Conservation (phyloP, 2,329 filamentous ascomycete species). For the Nectriaceae sp. region DNA sequence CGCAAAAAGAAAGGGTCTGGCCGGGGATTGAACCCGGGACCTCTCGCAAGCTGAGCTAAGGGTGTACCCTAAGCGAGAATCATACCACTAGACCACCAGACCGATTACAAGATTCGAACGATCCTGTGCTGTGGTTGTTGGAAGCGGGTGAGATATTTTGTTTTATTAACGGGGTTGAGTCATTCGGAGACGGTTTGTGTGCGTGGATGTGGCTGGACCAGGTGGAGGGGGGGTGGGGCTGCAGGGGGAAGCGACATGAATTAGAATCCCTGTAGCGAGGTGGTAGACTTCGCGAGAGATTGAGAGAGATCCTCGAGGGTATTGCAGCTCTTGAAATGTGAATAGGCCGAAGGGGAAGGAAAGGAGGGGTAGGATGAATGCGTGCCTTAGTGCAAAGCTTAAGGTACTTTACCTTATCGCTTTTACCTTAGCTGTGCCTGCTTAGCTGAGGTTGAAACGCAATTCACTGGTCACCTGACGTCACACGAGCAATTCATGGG, state of each 20-base stretch:
- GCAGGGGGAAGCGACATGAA: too few relatives aligned
- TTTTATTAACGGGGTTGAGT: slow-evolving; percentile 14
- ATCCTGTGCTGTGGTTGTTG: slow-evolving; percentile 17
- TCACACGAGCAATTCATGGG: too few relatives aligned
- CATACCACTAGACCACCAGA: slow-evolving; percentile 68
- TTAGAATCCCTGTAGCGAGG: background rate
- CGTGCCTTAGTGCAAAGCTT: too few relatives aligned
- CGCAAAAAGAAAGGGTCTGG: slow-evolving; percentile 42
- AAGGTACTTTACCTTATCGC: too few relatives aligned
- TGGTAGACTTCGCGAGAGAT: too few relatives aligned
- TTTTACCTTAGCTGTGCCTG: too few relatives aligned
- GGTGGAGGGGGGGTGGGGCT: background rate
- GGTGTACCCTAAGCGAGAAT: slow-evolving; percentile 67
- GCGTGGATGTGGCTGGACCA: background rate
- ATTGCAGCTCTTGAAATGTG: too few relatives aligned
- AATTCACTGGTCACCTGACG: too few relatives aligned
- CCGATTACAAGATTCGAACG: slow-evolving; percentile 23
- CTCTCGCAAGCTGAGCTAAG: slow-evolving; percentile 43
- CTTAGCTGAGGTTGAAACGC: too few relatives aligned
- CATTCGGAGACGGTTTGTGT: slow-evolving; percentile 2
- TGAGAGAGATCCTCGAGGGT: too few relatives aligned
- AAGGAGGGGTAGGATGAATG: too few relatives aligned
- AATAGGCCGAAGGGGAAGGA: too few relatives aligned
- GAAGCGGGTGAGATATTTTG: slow-evolving; percentile 3
- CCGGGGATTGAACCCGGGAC: slow-evolving; percentile 50